These are phyloP conservation scores for Rickenella mellea DNA, from an alignment of 768 basidiomycete genomes.

Conservation along the genomic window DNA sequence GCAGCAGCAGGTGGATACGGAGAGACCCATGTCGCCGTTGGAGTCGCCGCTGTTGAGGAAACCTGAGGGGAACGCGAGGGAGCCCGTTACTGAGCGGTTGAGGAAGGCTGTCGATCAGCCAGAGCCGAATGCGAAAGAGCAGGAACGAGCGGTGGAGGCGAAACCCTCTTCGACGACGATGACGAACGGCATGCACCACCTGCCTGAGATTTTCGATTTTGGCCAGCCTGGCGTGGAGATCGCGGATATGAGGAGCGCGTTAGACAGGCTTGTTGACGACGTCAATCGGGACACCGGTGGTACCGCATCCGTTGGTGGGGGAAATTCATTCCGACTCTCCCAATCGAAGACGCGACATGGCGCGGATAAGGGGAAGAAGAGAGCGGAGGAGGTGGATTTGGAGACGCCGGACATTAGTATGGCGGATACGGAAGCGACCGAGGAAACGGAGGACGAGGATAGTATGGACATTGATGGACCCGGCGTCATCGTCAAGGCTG, in stretches of 20 bases:
- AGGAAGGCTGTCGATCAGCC: too few relatives aligned
- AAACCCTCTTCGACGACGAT: too few relatives aligned
- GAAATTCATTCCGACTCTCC: neutral
- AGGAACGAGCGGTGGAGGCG: too few relatives aligned
- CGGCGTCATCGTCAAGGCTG: too few relatives aligned
- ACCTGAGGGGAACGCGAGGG: too few relatives aligned
- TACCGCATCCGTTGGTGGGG: slow-evolving; percentile 13
- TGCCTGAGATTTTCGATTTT: slow-evolving; percentile 15
- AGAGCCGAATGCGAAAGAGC: too few relatives aligned
- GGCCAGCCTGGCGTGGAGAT: slow-evolving; percentile 13
- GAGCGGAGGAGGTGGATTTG: neutral
- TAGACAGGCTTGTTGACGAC: slow-evolving; percentile 67
- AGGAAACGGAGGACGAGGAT: slow-evolving; percentile 1
- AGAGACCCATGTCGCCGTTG: neutral
- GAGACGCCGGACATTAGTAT: neutral
- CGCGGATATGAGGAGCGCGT: slow-evolving; percentile 60
- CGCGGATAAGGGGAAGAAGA: slow-evolving; percentile 6
- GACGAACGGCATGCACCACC: too few relatives aligned
- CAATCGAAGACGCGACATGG: slow-evolving; percentile 16
- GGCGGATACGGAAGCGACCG: slow-evolving; percentile 1
- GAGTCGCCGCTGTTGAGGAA: neutral
- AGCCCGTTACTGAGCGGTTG: too few relatives aligned
- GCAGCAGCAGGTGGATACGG: neutral
- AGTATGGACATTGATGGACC: too few relatives aligned
- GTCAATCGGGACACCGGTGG: slow-evolving; percentile 30